Evolutionary conservation across 129 eudicot genomes (phyloP), one percentile per base, ranked within the genome.

Genomic region (Rutidosis leptorrhynchoides): DNA sequence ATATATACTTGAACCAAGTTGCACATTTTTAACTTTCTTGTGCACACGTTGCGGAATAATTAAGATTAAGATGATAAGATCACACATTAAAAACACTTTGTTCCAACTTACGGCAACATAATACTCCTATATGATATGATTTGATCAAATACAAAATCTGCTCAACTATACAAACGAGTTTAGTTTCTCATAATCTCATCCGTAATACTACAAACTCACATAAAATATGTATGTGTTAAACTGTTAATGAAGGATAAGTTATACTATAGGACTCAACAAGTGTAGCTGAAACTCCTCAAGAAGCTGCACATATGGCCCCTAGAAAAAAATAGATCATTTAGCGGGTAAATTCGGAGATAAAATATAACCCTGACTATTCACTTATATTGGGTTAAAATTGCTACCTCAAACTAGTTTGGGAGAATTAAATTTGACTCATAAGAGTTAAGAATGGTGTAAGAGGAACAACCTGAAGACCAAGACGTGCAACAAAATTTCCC

Each of bases 401-500:
- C 49, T 32, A 32, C 49, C 16, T 61, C 25, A 30, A 65, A 24
- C 19, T 14, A 12, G 4, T 25, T 1, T 2, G 32, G 61, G 61
- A 15, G 24, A 19, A 5, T 22, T 9, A 33, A 17, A 68, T 7
- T 53, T 22, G 42, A 56, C 28, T 30, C 48, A 2, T 12, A 28
- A 55, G 22, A 32, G 2, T 15, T 12, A 28, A 55, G 22, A 32
- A 3, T 15, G 33, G 70, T 14, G 15, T 55, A 43, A 71, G 70
- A 72, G 43, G 64, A 69, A 42, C 20, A 46, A 90, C 95, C 95
- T 87, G 95, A 73, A 73, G 95, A 84, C 87, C 82, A 78, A 45
- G 87, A 81, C 30, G 97, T 82, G 80, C 97, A 90, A 74, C 97
- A 90, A 83, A 87, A 83, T 74, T 85, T 90, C 55, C 74, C 82